Percentiles rank a stretch among this genome's conserved stretches.
These are phyloP conservation scores for Pythium pyrilobum DNA, from an alignment of 352 stramenopile species.

Conservation along the genomic window DNA sequence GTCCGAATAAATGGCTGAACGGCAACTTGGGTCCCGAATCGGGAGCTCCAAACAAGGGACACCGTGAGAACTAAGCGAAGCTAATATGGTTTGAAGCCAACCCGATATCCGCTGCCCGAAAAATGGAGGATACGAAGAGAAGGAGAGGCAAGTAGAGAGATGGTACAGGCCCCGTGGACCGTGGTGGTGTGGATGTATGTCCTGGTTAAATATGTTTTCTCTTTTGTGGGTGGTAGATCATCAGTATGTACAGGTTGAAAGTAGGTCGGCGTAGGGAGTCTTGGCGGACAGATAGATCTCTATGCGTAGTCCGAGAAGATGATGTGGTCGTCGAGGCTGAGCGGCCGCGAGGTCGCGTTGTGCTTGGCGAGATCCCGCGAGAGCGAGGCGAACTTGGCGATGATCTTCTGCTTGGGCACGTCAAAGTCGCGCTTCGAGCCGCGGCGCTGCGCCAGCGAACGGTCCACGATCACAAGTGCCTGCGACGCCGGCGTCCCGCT, in stretches of 20 bases:
- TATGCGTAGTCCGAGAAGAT: conserved; percentile 72
- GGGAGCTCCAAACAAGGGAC: conserved; percentile 2
- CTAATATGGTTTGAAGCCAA: background rate
- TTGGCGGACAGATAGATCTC: background rate
- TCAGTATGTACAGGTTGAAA: background rate
- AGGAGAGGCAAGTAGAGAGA: no score
- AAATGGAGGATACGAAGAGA: no score
- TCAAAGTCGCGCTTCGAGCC: conserved; percentile 50
- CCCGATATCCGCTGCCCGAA: no score
- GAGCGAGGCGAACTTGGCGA: conserved; percentile 61
- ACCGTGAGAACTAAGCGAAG: background rate
- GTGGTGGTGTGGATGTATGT: no score
- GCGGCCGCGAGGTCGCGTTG: conserved; percentile 23
- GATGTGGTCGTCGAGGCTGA: conserved; percentile 56
- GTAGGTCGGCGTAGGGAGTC: background rate
- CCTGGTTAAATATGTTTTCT: conserved; percentile 17
- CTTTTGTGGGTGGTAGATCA: conserved; percentile 13
- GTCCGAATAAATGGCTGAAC: conserved; percentile 17
- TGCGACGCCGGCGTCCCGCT: background rate
- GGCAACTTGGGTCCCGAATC: conserved; percentile 11
- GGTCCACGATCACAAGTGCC: conserved; percentile 51
- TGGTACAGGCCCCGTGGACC: no score
- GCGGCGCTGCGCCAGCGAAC: conserved; percentile 29
- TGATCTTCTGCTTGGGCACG: conserved; percentile 60
- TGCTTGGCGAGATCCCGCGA: conserved; percentile 52